Evolutionary conservation across 768 basidiomycete species (phyloP).

Genomic region (Suillus fuscotomentosus): DNA sequence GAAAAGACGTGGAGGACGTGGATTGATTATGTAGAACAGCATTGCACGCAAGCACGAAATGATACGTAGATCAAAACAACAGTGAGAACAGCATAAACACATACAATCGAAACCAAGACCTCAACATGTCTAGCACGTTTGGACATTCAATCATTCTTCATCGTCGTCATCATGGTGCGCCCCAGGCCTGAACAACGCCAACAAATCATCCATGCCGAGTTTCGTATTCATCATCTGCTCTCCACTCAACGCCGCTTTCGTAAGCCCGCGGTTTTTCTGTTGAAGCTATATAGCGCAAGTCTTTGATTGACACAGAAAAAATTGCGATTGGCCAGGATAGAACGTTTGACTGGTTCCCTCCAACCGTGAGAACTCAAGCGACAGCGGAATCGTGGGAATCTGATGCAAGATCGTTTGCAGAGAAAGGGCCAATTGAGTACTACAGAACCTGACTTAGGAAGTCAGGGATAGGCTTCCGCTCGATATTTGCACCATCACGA

Average conservation of each 20-base stretch:
- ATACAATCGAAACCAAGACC: neutral
- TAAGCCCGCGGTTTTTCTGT: constrained; percentile 83
- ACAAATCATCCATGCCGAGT: constrained; percentile 82
- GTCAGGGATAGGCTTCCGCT: no score
- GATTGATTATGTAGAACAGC: no score
- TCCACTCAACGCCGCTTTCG: constrained; percentile 82
- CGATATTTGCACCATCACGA: no score
- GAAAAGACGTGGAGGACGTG: no score
- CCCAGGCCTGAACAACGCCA: constrained; percentile 71
- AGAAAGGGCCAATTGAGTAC: no score
- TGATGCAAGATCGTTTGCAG: no score
- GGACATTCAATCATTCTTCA: constrained; percentile 26
- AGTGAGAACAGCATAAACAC: neutral
- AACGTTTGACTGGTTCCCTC: no score
- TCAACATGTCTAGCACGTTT: neutral
- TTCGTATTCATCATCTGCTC: constrained; percentile 84
- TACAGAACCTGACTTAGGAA: no score
- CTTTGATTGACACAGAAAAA: no score
- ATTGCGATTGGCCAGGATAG: no score
- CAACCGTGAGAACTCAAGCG: no score
- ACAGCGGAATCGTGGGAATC: no score
- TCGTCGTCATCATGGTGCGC: constrained; percentile 63
- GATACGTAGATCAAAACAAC: neutral
- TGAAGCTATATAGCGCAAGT: constrained; percentile 56
- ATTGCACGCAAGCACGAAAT: neutral